Evolutionary conservation across 2,329 filamentous ascomycete species (phyloP).

Genomic region (Aspergillus proliferans): DNA sequence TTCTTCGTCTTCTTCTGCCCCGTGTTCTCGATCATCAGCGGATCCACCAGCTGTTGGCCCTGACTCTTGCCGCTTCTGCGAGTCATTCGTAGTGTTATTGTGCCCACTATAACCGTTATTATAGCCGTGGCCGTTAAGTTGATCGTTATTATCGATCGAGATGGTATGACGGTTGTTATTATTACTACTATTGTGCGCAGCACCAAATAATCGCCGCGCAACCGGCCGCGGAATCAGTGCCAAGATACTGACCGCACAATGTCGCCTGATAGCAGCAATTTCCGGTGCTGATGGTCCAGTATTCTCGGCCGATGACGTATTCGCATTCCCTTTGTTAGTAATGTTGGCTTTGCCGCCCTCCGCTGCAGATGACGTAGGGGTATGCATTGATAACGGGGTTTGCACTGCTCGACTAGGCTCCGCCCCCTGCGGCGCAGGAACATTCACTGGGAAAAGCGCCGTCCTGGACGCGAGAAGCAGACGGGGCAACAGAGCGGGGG

Average conservation of each 20-base stretch:
- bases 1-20: constrained; percentile 18
- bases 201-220: constrained; percentile 40
- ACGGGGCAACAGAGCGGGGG: constrained; percentile 58
- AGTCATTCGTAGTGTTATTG: neutral
- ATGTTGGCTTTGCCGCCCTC: constrained; percentile 4
- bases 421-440: constrained; percentile 51
- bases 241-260: constrained; percentile 39
- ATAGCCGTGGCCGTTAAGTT: neutral
- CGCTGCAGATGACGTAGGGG: constrained; percentile 11
- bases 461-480: constrained; percentile 59
- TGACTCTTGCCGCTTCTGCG: neutral
- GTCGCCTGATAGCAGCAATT: constrained; percentile 37
- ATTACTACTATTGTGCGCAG: constrained; percentile 10
- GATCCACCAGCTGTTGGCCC: neutral
- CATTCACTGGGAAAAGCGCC: constrained; percentile 80
- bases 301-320: neutral
- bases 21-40: constrained; percentile 6
- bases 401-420: constrained; percentile 28
- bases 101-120: neutral
- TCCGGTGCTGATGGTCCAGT: constrained; percentile 20
- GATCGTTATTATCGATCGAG: neutral
- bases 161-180: neutral
- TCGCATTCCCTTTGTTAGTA: neutral
- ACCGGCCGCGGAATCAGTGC: constrained; percentile 40
- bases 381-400: constrained; percentile 17